phyloP scores from a whole-genome alignment of 139 green algal species.

The Chlorella sp. region DNA sequence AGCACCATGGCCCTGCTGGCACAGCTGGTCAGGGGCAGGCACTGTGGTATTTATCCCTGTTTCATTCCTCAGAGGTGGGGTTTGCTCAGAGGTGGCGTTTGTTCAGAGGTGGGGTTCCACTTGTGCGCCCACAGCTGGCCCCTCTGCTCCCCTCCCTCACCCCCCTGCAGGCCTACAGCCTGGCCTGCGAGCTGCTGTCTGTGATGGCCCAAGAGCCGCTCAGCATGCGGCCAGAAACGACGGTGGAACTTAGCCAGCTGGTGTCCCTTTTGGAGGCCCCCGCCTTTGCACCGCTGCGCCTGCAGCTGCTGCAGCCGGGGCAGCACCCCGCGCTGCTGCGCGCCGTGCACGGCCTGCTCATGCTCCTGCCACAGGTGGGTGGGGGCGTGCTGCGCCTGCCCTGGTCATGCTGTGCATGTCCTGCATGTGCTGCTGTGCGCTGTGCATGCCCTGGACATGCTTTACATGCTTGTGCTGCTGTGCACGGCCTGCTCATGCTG shows the following conservation, averaged over 20 bases:
- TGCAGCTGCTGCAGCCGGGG: slow-evolving; percentile 88
- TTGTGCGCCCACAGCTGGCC: background rate
- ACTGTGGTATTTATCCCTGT: no score
- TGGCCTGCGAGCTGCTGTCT: slow-evolving; percentile 52
- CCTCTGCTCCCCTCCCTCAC: background rate
- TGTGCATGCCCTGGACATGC: background rate
- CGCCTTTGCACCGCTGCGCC: slow-evolving; percentile 90
- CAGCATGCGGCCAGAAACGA: slow-evolving; percentile 22
- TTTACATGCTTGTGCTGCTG: no score
- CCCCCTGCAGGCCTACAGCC: slow-evolving; percentile 58
- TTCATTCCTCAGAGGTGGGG: no score
- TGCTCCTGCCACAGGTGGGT: slow-evolving; percentile 90
- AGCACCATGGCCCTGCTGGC: no score
- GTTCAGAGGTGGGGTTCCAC: no score
- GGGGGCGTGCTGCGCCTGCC: background rate
- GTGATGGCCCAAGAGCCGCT: slow-evolving; percentile 28
- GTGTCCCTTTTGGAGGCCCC: slow-evolving; percentile 94
- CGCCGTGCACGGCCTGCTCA: slow-evolving; percentile 90
- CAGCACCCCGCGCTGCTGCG: slow-evolving; percentile 76
- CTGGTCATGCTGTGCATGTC: slow-evolving; percentile 77
- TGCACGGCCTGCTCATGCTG: slow-evolving; percentile 90
- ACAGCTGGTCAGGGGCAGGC: no score
- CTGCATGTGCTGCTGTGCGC: slow-evolving; percentile 96
- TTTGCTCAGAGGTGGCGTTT: no score
- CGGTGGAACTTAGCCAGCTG: slow-evolving; percentile 82